These are phyloP conservation scores for Astrephomene gubernaculifera DNA, from an alignment of 139 green algal genomes.

Conservation along the genomic window DNA sequence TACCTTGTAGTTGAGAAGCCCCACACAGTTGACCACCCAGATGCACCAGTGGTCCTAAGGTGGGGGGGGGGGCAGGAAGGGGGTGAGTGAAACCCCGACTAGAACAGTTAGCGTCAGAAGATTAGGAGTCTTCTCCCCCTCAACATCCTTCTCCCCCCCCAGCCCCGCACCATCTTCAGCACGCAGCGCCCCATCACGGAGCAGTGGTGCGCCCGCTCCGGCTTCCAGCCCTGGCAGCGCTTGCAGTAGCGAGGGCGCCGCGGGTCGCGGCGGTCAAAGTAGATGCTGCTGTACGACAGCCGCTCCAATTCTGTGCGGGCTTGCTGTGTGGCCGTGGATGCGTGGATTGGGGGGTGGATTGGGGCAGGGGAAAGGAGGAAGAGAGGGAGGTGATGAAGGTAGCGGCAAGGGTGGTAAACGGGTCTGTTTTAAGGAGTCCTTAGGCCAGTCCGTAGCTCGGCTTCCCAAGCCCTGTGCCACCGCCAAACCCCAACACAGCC, in stretches of 20 bases:
- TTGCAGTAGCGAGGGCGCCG: conserved; percentile 63
- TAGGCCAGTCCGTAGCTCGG: no score
- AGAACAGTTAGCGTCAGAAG: no score
- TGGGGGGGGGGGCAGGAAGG: background rate
- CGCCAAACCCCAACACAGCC: no score
- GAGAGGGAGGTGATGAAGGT: no score
- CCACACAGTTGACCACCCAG: conserved; percentile 94
- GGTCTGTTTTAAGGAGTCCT: no score
- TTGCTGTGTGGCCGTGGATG: conserved; percentile 49
- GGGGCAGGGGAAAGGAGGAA: no score
- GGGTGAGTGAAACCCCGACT: background rate
- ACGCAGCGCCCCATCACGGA: conserved; percentile 89
- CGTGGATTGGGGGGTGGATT: no score
- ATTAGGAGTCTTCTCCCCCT: background rate
- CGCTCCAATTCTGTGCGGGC: conserved; percentile 64
- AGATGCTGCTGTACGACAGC: conserved; percentile 58
- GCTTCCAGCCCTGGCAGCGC: conserved; percentile 88
- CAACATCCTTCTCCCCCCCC: background rate
- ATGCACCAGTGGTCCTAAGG: conserved; percentile 80
- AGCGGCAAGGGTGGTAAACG: no score
- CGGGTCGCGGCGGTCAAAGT: conserved; percentile 54
- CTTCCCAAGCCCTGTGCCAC: no score
- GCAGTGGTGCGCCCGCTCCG: conserved; percentile 92
- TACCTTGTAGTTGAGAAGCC: conserved; percentile 95
- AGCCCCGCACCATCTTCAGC: conserved; percentile 83